A percentile compares a stretch with the other conserved stretches of the same genome.
Conservation (phyloP, 306 rosid species). For the Quercus berberidifolia region DNA sequence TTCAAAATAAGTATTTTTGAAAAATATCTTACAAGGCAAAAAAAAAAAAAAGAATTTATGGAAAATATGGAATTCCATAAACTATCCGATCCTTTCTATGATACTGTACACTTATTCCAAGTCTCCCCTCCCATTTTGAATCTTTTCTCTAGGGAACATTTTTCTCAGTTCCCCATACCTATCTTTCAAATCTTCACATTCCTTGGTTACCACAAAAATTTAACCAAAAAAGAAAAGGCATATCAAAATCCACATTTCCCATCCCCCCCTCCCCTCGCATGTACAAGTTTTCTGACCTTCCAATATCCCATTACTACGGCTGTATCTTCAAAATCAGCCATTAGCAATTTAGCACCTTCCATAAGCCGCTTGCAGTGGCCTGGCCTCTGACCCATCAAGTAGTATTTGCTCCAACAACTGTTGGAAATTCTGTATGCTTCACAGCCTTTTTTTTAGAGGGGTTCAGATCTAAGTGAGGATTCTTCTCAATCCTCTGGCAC, state of each 20-base stretch:
- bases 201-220: conserved; percentile 45
- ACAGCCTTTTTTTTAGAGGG: neutral
- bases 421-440: neutral
- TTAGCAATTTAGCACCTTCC: conserved; percentile 11
- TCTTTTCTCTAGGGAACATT: conserved; percentile 33
- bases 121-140: conserved; percentile 32
- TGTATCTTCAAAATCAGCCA: conserved; percentile 53
- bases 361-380: conserved; percentile 2
- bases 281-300: conserved; percentile 44
- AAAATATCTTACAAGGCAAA: conserved; percentile 19
- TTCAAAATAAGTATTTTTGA: conserved; percentile 19
- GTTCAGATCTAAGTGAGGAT: neutral
- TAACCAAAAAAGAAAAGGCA: conserved; percentile 13
- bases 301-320: conserved; percentile 29
- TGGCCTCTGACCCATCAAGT: conserved; percentile 8
- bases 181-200: conserved; percentile 48
- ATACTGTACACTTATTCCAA: conserved; percentile 68
- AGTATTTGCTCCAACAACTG: conserved; percentile 4
- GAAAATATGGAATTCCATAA: neutral
- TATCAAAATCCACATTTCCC: conserved; percentile 33
- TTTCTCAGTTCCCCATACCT: conserved; percentile 38
- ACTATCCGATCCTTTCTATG: conserved; percentile 24
- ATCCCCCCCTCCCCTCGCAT: conserved; percentile 25
- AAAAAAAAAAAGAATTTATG: neutral
- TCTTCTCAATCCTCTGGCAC: conserved; percentile 13